These are phyloP conservation scores for Abelmoschus esculentus DNA, from an alignment of 345 rosid species.

Conservation along the genomic window DNA sequence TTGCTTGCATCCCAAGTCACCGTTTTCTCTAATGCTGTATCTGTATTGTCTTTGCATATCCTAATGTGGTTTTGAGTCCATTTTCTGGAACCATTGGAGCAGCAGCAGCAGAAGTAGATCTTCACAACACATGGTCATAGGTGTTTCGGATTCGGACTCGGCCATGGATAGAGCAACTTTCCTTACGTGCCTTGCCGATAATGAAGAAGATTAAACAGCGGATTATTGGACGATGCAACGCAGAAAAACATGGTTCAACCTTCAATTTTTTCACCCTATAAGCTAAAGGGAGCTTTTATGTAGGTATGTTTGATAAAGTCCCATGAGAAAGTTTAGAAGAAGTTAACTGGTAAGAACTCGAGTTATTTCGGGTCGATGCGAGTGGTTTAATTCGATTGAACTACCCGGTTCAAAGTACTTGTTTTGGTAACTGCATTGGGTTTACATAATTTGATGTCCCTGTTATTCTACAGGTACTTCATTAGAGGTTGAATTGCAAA, in stretches of 20 bases:
- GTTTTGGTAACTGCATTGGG: slow-evolving; percentile 9
- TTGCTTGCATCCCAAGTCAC: slow-evolving; percentile 32
- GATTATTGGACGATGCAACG: no score
- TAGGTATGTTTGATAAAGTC: slow-evolving; percentile 7
- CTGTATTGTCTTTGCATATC: no score
- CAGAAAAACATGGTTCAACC: no score
- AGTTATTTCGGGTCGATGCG: slow-evolving; percentile 6
- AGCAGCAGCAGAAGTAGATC: not conserved
- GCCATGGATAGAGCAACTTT: not conserved
- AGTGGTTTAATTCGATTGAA: not conserved
- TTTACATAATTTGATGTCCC: not conserved
- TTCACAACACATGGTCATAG: not conserved
- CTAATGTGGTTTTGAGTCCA: no score
- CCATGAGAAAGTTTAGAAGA: not conserved
- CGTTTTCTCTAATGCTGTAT: slow-evolving; percentile 24
- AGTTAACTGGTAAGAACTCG: not conserved
- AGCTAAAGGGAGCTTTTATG: not conserved
- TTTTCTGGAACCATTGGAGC: no score
- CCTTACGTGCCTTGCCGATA: no score
- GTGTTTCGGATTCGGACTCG: not conserved
- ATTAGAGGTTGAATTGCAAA: no score
- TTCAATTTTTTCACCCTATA: no score
- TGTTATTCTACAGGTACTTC: no score
- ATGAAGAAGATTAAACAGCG: no score
- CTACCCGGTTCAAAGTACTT: not conserved